These are phyloP conservation scores for Pseudogymnoascus pannorum DNA, from an alignment of 2,329 filamentous ascomycete genomes.

Conservation along the genomic window DNA sequence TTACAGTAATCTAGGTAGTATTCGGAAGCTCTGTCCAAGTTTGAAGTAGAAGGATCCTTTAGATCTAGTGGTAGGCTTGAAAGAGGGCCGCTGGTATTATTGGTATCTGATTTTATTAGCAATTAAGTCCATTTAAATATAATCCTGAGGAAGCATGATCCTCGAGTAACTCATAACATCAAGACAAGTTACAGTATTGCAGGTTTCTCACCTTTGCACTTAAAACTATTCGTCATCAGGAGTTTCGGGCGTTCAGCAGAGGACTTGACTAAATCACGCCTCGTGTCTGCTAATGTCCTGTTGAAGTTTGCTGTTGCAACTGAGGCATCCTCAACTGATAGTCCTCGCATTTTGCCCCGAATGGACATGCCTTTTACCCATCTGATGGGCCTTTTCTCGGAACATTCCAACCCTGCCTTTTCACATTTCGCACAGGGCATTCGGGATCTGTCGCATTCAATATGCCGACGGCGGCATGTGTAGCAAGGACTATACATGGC, in stretches of 20 bases:
- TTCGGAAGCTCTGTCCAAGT: not conserved
- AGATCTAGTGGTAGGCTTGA: not conserved
- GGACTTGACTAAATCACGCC: not conserved
- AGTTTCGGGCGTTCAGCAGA: not conserved
- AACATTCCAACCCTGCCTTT: slow-evolving; percentile 29
- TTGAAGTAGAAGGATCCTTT: not conserved
- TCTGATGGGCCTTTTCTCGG: slow-evolving; percentile 28
- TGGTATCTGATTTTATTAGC: not conserved
- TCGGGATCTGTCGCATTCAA: slow-evolving; percentile 29
- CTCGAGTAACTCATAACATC: not conserved
- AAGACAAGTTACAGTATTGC: not conserved
- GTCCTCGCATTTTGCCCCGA: slow-evolving; percentile 22
- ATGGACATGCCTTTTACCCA: slow-evolving; percentile 33
- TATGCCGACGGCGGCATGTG: slow-evolving; percentile 31
- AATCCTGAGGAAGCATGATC: not conserved
- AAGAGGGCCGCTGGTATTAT: not conserved
- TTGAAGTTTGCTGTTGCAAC: not conserved
- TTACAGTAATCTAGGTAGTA: not conserved
- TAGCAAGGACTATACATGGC: slow-evolving; percentile 25
- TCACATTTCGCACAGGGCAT: slow-evolving; percentile 29
- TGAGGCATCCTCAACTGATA: not conserved
- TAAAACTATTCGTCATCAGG: not conserved
- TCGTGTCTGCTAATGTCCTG: not conserved
- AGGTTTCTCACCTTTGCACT: not conserved
- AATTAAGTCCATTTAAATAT: not conserved